phyloP scores from a whole-genome alignment of 2,329 filamentous ascomycete genomes.

The Teratosphaeria pseudoeucalypti region DNA sequence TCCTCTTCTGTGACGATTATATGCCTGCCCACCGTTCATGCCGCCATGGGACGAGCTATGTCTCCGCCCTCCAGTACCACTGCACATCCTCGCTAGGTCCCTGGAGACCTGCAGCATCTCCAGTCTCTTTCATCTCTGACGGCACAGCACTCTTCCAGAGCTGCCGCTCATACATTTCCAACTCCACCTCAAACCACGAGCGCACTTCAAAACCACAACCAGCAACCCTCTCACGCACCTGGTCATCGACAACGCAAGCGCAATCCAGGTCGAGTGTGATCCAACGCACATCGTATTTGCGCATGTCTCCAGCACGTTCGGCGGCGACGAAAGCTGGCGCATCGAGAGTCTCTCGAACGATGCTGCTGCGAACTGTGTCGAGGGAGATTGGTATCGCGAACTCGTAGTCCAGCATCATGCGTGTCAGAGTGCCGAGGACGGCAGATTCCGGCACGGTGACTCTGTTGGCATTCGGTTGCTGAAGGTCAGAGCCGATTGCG shows the following conservation, averaged over 20 bases:
- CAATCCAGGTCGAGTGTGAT: constrained; percentile 1
- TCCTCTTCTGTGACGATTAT: no score
- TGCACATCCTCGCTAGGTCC: not conserved
- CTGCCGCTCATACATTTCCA: constrained; percentile 2
- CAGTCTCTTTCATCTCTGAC: not conserved
- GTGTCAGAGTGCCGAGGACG: constrained; percentile 2
- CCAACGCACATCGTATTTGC: not conserved
- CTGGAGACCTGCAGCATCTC: not conserved
- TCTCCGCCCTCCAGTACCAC: not conserved
- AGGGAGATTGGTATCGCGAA: not conserved
- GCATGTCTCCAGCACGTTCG: not conserved
- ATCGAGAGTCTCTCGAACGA: not conserved
- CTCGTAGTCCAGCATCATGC: constrained; percentile 3
- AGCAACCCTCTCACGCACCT: not conserved
- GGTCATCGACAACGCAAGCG: not conserved
- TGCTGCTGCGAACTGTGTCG: constrained; percentile 1
- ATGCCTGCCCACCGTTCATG: no score
- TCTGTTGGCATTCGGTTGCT: not conserved
- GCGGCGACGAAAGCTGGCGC: not conserved
- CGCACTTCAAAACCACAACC: constrained; percentile 1
- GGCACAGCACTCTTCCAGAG: not conserved
- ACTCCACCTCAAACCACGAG: constrained; percentile 4
- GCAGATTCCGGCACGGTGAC: constrained; percentile 3
- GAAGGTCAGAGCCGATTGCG: not conserved
- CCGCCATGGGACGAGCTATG: no score